Evolutionary conservation across 2,329 filamentous ascomycete genomes (phyloP), one percentile per base, ranked within the genome.

Genomic region (Xylariaceae sp.): DNA sequence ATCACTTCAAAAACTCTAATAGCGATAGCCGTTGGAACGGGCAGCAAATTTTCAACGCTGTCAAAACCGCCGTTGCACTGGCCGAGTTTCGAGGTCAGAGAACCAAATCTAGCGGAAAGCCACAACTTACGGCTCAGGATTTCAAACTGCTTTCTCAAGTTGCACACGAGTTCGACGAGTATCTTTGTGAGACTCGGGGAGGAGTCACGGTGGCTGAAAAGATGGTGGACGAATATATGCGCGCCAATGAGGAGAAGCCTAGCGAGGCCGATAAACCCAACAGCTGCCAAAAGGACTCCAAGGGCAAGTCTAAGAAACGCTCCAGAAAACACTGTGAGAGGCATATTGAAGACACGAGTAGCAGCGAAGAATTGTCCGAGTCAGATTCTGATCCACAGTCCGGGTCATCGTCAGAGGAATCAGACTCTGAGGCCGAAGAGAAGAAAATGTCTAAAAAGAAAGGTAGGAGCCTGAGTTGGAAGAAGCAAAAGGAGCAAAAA

Each of bases 31-130:
- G 37, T 16, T 38, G 22, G 47, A 50, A 45, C 22, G 35, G 38
- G 19, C 41, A 22, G 22, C 43, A 45, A 29, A 45, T 45, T 19
- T 41, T 22, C 29, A 45, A 45, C 32, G 43, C 43, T 27, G 20
- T 45, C 32, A 40, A 45, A 33, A 45, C 33, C 6, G 37, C 43
- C 11, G 37, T 37, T 23, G 37, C 43, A 25, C 33, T 45, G n/a
- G 43, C 43, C 21, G 37, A 41, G 32, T 42, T 44, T 25, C 35
- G 39, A 34, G 5, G 19, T n/a, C 32, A 34, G n/a, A n/a, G n/a
- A 34, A 33, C 11, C 14, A 21, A 19, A 21, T 12, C 14, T 3
- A 14, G 27, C 4, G 23, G 34, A 21, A 33, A 22, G n/a, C 19
- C 8, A 20, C 25, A 34, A 16, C 32, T 42, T 21, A 42, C 40